Base-by-base conservation (phyloP, 2,329 filamentous ascomycete species). In the Tolypocladium album region DNA sequence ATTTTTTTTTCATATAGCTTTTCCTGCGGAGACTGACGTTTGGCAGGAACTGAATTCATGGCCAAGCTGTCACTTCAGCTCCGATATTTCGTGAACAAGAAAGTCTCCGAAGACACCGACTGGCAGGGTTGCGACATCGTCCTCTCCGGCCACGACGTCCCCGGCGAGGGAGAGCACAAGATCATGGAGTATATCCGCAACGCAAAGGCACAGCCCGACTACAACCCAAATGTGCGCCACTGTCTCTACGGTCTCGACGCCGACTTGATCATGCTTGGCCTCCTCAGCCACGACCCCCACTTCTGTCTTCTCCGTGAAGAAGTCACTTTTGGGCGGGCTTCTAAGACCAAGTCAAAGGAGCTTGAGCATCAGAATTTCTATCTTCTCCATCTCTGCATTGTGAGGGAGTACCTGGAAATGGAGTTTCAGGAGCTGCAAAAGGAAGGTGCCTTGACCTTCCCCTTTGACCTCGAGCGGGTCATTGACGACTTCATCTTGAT, bases 111-210 rank as follows among this genome's bases (percentile, higher is more conserved):
- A 74, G 94, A 99, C 73, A 85, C 88, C 56, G 94, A 99, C 69
- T 99, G 94, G 94, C 94, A 99, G 76, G 90, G 90, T 62, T 94
- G 95, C 65, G 92, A 97, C 71, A 88, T 99, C 67, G 92, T 99
- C 58, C 82, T 99, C 61, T 99, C 94, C 7, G 94, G 95, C 59
- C 95, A 99, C 71, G 95, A 99, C 75, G 93, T 97, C 34, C 94
- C 94, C 8, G 94, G 94, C 68, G 95, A 99, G 76, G 94, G 94
- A 68, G 94, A 99, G 75, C 94, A 99, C 80, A 99, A 99, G 79
- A 96, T 99, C 76, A 99, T 99, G 94, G 95, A 99, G 76, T 99
- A 99, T 75, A 99, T 99, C 74, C 89, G 94, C 67, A 90, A 95
- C 75, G 90, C 94, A 63, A 97, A 97, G 80, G 92, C 93, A 56